These are phyloP conservation scores for Eucalyptus virginea DNA, from an alignment of 345 rosid genomes.

Conservation along the genomic window DNA sequence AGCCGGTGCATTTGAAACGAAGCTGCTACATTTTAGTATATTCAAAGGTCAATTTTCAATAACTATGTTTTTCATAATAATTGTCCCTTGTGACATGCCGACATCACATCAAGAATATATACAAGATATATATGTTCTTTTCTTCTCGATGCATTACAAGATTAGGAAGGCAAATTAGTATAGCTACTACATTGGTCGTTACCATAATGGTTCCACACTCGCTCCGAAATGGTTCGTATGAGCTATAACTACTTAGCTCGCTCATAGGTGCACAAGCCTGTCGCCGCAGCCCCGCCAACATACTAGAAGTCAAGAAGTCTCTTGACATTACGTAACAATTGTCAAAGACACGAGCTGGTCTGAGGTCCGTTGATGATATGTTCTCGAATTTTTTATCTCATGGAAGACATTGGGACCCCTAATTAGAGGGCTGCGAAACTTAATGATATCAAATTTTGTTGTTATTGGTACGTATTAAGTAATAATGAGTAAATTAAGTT, in stretches of 20 bases:
- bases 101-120: too few species aligned
- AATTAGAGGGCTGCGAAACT: background rate
- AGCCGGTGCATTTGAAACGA: too few species aligned
- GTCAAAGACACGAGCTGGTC: background rate
- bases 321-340: background rate
- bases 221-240: fast-evolving
- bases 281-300: background rate
- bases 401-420: background rate
- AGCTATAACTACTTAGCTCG: background rate
- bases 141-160: background rate
- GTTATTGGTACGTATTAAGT: background rate
- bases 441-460: background rate
- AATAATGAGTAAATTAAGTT: background rate
- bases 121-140: too few species aligned
- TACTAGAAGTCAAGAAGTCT: background rate
- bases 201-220: background rate
- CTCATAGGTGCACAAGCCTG: background rate
- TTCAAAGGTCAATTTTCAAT: too few species aligned
- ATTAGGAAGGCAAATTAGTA: background rate
- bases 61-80: too few species aligned
- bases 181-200: background rate
- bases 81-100: too few species aligned
- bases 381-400: background rate
- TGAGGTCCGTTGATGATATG: background rate
- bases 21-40: too few species aligned